Evolutionary conservation across 345 rosid genomes (phyloP).

Genomic region (Rhizophora mangle): DNA sequence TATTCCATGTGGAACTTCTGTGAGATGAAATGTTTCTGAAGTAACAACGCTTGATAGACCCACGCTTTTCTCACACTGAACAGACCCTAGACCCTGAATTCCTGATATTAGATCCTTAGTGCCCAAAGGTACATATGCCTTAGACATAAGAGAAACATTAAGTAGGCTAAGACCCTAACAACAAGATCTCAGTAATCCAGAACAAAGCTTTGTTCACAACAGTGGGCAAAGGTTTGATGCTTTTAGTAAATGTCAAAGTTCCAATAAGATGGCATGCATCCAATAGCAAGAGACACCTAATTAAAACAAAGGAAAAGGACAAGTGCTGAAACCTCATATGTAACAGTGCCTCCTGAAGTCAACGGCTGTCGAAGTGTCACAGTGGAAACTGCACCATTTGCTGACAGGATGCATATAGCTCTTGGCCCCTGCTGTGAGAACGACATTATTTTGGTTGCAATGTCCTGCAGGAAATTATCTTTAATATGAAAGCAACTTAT

Average conservation of each 20-base stretch:
- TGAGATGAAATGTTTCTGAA: too few relatives aligned
- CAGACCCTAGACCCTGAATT: too few relatives aligned
- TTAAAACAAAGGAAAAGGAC: neutral
- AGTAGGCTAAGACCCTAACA: neutral
- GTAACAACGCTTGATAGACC: too few relatives aligned
- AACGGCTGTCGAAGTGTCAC: conserved; percentile 84
- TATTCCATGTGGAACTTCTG: too few relatives aligned
- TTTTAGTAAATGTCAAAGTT: neutral
- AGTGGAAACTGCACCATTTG: conserved; percentile 84
- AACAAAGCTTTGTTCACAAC: neutral
- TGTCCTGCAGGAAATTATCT: conserved; percentile 47
- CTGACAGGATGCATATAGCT: conserved; percentile 78
- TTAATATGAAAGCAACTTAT: conserved; percentile 6
- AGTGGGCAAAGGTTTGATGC: neutral
- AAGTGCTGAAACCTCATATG: conserved; percentile 73
- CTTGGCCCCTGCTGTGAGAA: conserved; percentile 91
- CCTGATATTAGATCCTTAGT: too few relatives aligned
- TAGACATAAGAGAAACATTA: neutral
- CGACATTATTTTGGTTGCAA: conserved; percentile 69
- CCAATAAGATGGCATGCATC: neutral
- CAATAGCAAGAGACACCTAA: neutral
- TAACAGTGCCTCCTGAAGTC: conserved; percentile 67
- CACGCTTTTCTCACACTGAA: too few relatives aligned
- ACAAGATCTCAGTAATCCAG: neutral
- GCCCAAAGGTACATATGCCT: neutral